These are phyloP conservation scores for Fusarium hostae DNA, from an alignment of 2,329 filamentous ascomycete genomes.

Conservation along the genomic window DNA sequence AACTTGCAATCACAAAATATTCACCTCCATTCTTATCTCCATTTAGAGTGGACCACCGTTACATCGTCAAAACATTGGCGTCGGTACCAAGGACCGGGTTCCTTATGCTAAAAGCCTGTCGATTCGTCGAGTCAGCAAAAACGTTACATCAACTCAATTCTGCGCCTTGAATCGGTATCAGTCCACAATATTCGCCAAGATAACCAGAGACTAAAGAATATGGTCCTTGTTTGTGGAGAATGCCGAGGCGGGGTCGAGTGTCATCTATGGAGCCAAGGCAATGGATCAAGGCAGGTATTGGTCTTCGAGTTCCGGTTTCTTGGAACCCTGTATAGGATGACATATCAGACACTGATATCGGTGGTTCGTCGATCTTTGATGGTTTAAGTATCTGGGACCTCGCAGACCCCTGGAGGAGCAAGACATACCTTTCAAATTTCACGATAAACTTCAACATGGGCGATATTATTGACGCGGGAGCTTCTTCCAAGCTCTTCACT, in stretches of 20 bases:
- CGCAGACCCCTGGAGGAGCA: neutral
- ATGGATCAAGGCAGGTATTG: neutral
- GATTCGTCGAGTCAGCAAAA: neutral
- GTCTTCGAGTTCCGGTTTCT: neutral
- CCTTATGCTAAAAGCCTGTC: neutral
- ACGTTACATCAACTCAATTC: constrained; percentile 14
- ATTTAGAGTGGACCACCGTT: neutral
- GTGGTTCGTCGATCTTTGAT: neutral
- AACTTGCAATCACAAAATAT: neutral
- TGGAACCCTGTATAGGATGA: neutral
- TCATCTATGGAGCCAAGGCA: neutral
- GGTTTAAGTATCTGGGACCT: constrained; percentile 2
- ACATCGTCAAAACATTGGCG: neutral
- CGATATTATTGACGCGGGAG: constrained; percentile 11
- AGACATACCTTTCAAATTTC: neutral
- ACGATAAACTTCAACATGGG: constrained; percentile 15
- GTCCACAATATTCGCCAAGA: neutral
- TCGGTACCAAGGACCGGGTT: neutral
- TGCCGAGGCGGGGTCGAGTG: neutral
- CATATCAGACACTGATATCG: neutral
- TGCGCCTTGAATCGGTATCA: neutral
- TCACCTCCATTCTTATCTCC: neutral
- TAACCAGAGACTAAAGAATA: neutral
- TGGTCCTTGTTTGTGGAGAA: neutral
- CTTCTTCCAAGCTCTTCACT: constrained; percentile 45